Conservation (phyloP, 2,329 filamentous ascomycete species). For the Fusarium staphyleae region DNA sequence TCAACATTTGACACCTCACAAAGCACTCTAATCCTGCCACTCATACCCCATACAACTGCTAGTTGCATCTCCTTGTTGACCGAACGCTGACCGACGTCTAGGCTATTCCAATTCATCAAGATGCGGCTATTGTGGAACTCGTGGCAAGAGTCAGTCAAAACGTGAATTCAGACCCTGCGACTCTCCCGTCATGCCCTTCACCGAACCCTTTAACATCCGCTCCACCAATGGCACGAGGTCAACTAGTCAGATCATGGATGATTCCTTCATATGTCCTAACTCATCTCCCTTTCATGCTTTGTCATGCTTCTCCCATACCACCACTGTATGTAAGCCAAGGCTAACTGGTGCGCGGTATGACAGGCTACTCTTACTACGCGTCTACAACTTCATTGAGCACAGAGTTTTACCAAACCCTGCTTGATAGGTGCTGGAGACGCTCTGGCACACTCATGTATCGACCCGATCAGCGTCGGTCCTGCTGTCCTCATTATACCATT, state of each 20-base stretch:
- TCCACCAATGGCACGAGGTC: constrained; percentile 10
- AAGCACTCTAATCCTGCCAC: constrained; percentile 10
- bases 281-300: background rate
- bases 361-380: constrained; percentile 78
- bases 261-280: constrained; percentile 6
- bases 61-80: constrained; percentile 14
- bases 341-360: constrained; percentile 37
- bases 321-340: constrained; percentile 8
- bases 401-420: constrained; percentile 72
- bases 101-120: constrained; percentile 60
- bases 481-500: constrained; percentile 91
- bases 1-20: constrained; percentile 20
- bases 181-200: background rate
- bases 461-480: constrained; percentile 79
- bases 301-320: constrained; percentile 8
- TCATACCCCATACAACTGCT: constrained; percentile 37
- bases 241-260: constrained; percentile 12
- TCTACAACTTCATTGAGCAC: constrained; percentile 66
- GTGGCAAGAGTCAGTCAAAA: constrained; percentile 59
- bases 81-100: constrained; percentile 40
- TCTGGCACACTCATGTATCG: constrained; percentile 77
- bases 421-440: constrained; percentile 80
- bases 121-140: constrained; percentile 61
- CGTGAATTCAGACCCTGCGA: constrained; percentile 44
- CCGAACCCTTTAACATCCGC: constrained; percentile 4